These are phyloP conservation scores for Limtongia smithiae DNA, from an alignment of 805 yeast genomes.

Conservation along the genomic window DNA sequence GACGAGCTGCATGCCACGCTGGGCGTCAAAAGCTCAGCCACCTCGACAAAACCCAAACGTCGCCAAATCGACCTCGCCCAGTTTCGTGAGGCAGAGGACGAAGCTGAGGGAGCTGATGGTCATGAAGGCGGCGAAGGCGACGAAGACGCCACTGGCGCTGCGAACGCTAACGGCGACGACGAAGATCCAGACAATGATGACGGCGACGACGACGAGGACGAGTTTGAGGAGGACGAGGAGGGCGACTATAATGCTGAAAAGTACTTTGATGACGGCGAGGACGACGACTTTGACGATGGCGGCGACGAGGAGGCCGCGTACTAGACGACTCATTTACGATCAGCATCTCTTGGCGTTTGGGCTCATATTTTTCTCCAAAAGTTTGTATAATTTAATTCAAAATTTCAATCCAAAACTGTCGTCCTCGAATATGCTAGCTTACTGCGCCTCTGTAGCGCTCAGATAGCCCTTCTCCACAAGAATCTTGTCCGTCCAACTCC, in stretches of 20 bases:
- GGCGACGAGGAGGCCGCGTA: slow-evolving; percentile 33
- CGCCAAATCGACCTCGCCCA: slow-evolving; percentile 17
- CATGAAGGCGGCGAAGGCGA: slow-evolving; percentile 11
- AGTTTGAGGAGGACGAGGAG: slow-evolving; percentile 33
- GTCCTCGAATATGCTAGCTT: no score
- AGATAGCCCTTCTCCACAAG: slow-evolving; percentile 14
- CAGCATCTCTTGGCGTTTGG: no score
- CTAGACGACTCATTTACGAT: slow-evolving; percentile 9
- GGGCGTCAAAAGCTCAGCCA: slow-evolving; percentile 12
- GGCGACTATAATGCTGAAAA: slow-evolving; percentile 33
- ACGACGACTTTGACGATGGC: slow-evolving; percentile 29
- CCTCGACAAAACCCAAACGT: slow-evolving; percentile 7
- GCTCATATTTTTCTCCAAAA: no score
- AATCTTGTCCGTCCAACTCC: slow-evolving; percentile 22
- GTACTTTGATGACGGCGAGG: slow-evolving; percentile 33
- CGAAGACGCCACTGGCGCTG: slow-evolving; percentile 14
- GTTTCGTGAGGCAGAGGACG: slow-evolving; percentile 12
- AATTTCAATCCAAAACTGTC: background rate
- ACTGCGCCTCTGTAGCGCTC: background rate
- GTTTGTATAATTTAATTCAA: no score
- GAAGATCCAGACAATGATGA: slow-evolving; percentile 17
- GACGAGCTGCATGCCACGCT: slow-evolving; percentile 24
- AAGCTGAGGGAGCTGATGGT: slow-evolving; percentile 14
- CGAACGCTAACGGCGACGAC: slow-evolving; percentile 3
- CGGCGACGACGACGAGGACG: slow-evolving; percentile 31